Evolutionary conservation across 768 basidiomycete species (phyloP).

Genomic region (Mrakia frigida): DNA sequence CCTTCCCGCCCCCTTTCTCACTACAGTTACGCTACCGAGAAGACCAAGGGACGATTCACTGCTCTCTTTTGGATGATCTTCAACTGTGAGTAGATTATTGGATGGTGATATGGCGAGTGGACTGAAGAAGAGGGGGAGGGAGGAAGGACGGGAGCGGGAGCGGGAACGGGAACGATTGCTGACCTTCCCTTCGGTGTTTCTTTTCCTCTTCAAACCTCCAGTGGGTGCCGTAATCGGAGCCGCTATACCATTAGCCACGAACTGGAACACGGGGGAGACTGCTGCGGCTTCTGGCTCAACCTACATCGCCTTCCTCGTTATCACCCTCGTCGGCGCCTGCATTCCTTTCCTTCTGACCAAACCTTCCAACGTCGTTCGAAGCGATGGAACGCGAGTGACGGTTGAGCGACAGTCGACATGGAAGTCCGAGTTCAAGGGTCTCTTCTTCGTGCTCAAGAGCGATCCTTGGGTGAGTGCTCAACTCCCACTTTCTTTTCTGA

Average conservation of each 20-base stretch:
- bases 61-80: constrained; percentile 34
- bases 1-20: no score
- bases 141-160: no score
- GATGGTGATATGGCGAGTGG: no score
- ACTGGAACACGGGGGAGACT: neutral
- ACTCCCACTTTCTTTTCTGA: no score
- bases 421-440: constrained; percentile 32
- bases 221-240: constrained; percentile 25
- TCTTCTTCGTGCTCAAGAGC: constrained; percentile 23
- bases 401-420: constrained; percentile 29
- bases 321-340: constrained; percentile 29
- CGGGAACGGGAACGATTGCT: no score
- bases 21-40: constrained; percentile 30
- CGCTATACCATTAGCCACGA: constrained; percentile 9
- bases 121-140: no score
- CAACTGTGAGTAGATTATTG: constrained; percentile 6
- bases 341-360: constrained; percentile 26
- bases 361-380: constrained; percentile 26
- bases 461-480: constrained; percentile 15
- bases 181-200: no score
- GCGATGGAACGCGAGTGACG: constrained; percentile 19
- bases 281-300: neutral
- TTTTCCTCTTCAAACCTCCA: no score
- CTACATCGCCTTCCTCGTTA: constrained; percentile 32
- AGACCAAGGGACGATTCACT: constrained; percentile 32